Evolutionary conservation across 129 eudicot species (phyloP).

Genomic region (carrot (Daucus carota)): DNA sequence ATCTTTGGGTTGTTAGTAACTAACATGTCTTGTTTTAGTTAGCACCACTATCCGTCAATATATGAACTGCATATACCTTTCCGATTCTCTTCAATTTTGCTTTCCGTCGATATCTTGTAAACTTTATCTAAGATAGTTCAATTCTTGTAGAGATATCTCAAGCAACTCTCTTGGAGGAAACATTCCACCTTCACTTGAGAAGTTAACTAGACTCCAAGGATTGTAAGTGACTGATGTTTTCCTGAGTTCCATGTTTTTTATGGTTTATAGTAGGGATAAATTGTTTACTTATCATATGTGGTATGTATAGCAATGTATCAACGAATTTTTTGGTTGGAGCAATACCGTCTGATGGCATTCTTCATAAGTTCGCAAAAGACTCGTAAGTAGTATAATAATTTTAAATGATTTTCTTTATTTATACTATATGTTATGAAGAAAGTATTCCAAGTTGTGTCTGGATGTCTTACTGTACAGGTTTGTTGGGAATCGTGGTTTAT

Average conservation of each 20-base stretch:
- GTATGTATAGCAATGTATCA: slow-evolving; percentile 68
- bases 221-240: slow-evolving; percentile 46
- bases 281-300: slow-evolving; percentile 11
- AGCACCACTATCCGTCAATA: no score
- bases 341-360: slow-evolving; percentile 72
- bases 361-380: slow-evolving; percentile 47
- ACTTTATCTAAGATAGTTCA: background rate
- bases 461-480: slow-evolving; percentile 40
- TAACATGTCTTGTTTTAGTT: no score
- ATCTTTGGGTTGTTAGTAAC: no score
- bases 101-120: no score
- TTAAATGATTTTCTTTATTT: background rate
- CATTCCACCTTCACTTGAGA: slow-evolving; percentile 82
- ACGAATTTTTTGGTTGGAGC: slow-evolving; percentile 78
- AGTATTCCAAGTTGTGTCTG: background rate
- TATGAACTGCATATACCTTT: no score
- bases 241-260: background rate
- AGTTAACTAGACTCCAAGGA: slow-evolving; percentile 47
- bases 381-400: slow-evolving; percentile 50
- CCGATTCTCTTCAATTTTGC: no score
- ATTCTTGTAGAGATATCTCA: slow-evolving; percentile 70
- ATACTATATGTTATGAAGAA: background rate
- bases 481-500: slow-evolving; percentile 78
- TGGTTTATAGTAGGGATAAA: slow-evolving; percentile 8
- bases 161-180: slow-evolving; percentile 94